A percentile compares a stretch with the other conserved stretches of the same genome.
phyloP scores from a whole-genome alignment of 176 grass and related monocot genomes.

The Alopecurus myosuroides region DNA sequence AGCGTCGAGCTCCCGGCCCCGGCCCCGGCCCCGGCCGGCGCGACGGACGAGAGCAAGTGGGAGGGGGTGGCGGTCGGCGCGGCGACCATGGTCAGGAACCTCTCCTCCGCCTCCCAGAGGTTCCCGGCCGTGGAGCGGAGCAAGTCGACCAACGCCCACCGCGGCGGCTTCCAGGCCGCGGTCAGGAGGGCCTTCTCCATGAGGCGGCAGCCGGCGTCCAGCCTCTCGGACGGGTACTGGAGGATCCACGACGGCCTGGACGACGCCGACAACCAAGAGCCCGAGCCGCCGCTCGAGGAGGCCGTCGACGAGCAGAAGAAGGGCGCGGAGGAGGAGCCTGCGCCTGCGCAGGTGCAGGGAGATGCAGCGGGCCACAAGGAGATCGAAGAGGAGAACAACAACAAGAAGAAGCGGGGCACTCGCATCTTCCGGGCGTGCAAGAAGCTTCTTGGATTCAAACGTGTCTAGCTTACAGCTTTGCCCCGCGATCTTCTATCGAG shows the following conservation, averaged over 20 bases:
- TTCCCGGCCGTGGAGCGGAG: slow-evolving; percentile 26
- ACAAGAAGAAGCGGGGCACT: background rate
- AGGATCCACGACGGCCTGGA: slow-evolving; percentile 42
- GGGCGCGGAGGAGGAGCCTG: background rate
- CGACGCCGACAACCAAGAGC: background rate
- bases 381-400: background rate
- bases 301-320: background rate
- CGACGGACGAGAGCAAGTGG: background rate
- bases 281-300: background rate
- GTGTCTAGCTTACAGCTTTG: background rate
- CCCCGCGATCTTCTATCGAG: background rate
- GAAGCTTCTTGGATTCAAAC: slow-evolving; percentile 40
- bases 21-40: background rate
- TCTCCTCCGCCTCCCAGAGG: slow-evolving; percentile 40
- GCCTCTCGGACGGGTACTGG: slow-evolving; percentile 36
- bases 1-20: background rate
- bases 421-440: slow-evolving; percentile 31
- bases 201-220: slow-evolving; percentile 27
- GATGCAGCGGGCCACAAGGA: background rate
- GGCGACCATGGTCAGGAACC: slow-evolving; percentile 27
- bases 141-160: slow-evolving; percentile 8
- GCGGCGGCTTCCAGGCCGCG: background rate
- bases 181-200: slow-evolving; percentile 47
- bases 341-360: background rate
- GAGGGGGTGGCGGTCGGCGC: slow-evolving; percentile 17